Evolutionary conservation across 2,329 filamentous ascomycete genomes (phyloP).

Genomic region (Zymoseptoria ardabiliae): DNA sequence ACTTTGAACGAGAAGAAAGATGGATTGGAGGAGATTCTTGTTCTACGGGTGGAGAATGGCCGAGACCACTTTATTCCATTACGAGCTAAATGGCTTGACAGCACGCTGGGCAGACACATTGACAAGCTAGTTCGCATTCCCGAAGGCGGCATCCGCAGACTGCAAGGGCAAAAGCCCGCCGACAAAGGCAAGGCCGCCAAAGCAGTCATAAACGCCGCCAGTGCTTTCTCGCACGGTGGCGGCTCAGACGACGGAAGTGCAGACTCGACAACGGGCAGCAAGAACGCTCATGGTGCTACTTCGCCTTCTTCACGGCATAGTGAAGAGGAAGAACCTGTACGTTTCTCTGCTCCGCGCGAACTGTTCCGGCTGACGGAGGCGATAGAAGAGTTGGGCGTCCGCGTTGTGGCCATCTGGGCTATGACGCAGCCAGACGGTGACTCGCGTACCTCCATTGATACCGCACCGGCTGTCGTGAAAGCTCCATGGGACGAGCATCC

Average conservation of each 20-base stretch:
- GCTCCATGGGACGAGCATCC: slow-evolving; percentile 49
- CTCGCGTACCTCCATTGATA: slow-evolving; percentile 1
- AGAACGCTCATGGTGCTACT: background rate
- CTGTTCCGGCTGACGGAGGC: slow-evolving; percentile 83
- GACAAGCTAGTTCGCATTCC: slow-evolving; percentile 82
- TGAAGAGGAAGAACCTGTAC: slow-evolving; percentile 39
- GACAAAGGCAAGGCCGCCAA: slow-evolving; percentile 16
- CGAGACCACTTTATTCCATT: slow-evolving; percentile 88
- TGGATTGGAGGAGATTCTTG: slow-evolving; percentile 75
- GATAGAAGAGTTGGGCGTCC: slow-evolving; percentile 54
- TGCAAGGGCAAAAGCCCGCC: slow-evolving; percentile 49
- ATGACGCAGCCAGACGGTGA: slow-evolving; percentile 35
- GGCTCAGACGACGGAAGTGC: slow-evolving; percentile 2
- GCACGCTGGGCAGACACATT: slow-evolving; percentile 77
- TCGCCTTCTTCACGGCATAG: slow-evolving; percentile 1
- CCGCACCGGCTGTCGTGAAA: slow-evolving; percentile 4
- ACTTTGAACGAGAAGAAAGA: slow-evolving; percentile 57
- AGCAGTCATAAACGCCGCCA: slow-evolving; percentile 11
- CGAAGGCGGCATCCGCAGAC: slow-evolving; percentile 66
- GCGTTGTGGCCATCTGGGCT: slow-evolving; percentile 55
- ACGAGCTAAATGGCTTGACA: slow-evolving; percentile 69
- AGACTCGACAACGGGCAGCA: slow-evolving; percentile 1
- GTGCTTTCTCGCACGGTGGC: slow-evolving; percentile 7
- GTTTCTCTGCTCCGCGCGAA: slow-evolving; percentile 78
- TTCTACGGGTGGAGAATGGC: slow-evolving; percentile 75